Evolutionary conservation across 192 early-diverging fungal genomes (phyloP), one percentile per base, ranked within the genome.

Genomic region (Coemansia brasiliensis): DNA sequence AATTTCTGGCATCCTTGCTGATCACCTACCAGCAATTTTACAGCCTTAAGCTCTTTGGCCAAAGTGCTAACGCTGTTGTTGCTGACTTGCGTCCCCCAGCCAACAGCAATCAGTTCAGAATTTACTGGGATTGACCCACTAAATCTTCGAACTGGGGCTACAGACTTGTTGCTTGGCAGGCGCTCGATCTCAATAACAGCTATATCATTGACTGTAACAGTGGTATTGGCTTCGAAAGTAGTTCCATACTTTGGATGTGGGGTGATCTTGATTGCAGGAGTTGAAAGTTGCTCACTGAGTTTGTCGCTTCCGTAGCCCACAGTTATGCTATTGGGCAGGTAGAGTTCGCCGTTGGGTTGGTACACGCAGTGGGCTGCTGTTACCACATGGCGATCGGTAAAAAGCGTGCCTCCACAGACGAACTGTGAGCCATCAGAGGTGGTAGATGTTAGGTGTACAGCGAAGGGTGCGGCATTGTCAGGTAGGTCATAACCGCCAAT

Each of bases 311-410:
- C 60, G 32, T 53, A 62, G 16, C 60, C 60, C 6, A 54, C 26
- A 4, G 17, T 54, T 3, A 38, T 45, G 41, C 35, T 53, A 17
- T 43, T 29, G 1, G 29, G 5, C 5, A 24, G 18, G 41, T 53
- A 45, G 9, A 45, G 21, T 1, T 22, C n/a, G 3, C 27, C 41
- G 5, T 37, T 35, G 42, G 22, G 10, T 13, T 35, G 17, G 29
- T 21, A 18, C 5, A 62, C 51, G 52, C 60, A 62, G 26, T 62
- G 60, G 7, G 51, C 49, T 7, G 60, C 60, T 4, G 60, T 62
- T 18, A 62, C 41, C n/a, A 62, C 21, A 17, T 39, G 26, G 26
- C 21, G 52, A 7, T 52, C 16, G 1, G 60, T 22, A 10, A 62
- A 44, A n/a, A 62, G 10, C 5, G 60, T 53, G 25, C 60, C 60